phyloP scores from a whole-genome alignment of 2,329 filamentous ascomycete species.

The Neurospora crassa region DNA sequence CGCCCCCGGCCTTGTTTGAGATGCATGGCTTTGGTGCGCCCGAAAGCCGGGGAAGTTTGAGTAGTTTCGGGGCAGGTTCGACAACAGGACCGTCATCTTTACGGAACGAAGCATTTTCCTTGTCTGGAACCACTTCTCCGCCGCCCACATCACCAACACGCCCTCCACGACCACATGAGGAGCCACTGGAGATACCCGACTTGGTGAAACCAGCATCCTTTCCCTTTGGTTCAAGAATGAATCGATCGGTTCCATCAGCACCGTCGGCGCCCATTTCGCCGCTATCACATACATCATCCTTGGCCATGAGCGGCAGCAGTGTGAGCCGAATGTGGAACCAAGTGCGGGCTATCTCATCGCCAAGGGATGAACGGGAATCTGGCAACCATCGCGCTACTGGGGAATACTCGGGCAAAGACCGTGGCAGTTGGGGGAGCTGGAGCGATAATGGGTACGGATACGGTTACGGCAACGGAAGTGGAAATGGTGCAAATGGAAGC shows the following conservation, averaged over 20 bases:
- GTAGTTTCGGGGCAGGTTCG: constrained; percentile 8
- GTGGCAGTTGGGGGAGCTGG: constrained; percentile 8
- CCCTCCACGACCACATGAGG: constrained; percentile 27
- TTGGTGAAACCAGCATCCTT: constrained; percentile 22
- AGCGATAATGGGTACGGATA: not conserved
- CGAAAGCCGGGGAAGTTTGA: constrained; percentile 10
- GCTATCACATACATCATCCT: constrained; percentile 1
- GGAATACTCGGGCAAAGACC: not conserved
- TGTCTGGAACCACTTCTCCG: not conserved
- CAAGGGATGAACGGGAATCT: not conserved
- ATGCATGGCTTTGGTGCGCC: constrained; percentile 3
- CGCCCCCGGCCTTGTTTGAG: constrained; percentile 1
- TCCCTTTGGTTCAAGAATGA: constrained; percentile 34
- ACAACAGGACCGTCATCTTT: constrained; percentile 12
- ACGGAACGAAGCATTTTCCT: not conserved
- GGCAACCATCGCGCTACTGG: not conserved
- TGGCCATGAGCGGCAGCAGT: constrained; percentile 2
- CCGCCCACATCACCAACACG: constrained; percentile 24
- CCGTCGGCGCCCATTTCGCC: constrained; percentile 17
- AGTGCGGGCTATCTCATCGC: not conserved
- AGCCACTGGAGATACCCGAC: constrained; percentile 27
- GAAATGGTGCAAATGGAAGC: not conserved
- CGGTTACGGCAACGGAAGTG: not conserved
- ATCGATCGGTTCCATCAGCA: constrained; percentile 30
- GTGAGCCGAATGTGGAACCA: not conserved